phyloP scores from a whole-genome alignment of 805 yeast genomes.

The Komagataella pseudopastoris region DNA sequence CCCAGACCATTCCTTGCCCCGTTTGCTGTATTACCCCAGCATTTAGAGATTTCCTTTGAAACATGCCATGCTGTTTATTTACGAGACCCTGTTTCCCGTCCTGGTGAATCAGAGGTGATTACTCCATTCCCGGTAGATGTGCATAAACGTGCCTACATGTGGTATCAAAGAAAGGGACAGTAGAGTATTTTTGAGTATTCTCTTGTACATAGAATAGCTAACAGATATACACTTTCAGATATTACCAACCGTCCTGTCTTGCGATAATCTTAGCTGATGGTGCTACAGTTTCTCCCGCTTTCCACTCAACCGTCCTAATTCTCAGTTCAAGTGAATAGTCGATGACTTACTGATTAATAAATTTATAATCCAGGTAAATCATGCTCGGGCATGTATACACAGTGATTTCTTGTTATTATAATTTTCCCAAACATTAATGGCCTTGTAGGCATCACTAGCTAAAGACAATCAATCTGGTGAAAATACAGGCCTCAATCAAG shows the following conservation, averaged over 20 bases:
- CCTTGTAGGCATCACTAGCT: not conserved
- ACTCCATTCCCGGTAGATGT: constrained; percentile 72
- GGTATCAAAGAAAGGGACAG: constrained; percentile 66
- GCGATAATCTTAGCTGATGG: not conserved
- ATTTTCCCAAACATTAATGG: not conserved
- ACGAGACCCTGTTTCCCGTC: constrained; percentile 94
- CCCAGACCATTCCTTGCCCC: constrained; percentile 91
- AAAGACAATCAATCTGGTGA: too few relatives aligned
- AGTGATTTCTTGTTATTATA: too few relatives aligned
- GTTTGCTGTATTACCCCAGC: constrained; percentile 84
- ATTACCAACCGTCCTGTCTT: not conserved
- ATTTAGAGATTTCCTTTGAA: constrained; percentile 76
- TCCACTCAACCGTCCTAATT: not conserved
- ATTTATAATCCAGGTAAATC: too few relatives aligned
- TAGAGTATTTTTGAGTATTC: constrained; percentile 2
- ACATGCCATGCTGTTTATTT: constrained; percentile 95
- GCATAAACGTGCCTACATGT: constrained; percentile 93
- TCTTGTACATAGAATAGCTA: not conserved
- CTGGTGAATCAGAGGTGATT: constrained; percentile 92
- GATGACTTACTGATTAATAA: not conserved
- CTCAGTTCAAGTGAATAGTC: not conserved
- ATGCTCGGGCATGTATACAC: not conserved
- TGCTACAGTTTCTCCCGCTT: not conserved
- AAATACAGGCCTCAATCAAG: too few relatives aligned
- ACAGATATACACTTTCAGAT: not conserved